phyloP scores from a whole-genome alignment of 129 eudicot genomes.

The Flaveria sonorensis region DNA sequence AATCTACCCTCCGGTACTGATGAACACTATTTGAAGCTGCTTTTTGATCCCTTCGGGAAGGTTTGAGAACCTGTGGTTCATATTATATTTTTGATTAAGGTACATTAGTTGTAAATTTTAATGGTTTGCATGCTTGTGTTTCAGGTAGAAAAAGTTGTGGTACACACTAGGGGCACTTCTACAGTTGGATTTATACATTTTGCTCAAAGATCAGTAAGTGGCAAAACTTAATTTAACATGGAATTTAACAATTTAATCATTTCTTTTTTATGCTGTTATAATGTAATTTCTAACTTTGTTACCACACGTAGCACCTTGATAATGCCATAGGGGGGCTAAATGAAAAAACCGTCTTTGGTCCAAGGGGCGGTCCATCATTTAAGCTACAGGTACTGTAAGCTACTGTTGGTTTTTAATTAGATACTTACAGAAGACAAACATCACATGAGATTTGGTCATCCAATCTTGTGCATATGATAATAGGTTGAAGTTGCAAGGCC shows the following conservation, averaged over 20 bases:
- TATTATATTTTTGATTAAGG: neutral
- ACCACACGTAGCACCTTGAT: constrained; percentile 63
- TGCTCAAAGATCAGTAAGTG: constrained; percentile 63
- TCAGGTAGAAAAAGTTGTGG: constrained; percentile 76
- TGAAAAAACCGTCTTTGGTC: constrained; percentile 64
- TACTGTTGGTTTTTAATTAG: constrained; percentile 9
- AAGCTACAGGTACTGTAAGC: constrained; percentile 56
- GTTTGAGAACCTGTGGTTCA: constrained; percentile 32
- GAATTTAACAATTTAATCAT: neutral
- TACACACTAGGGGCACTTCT: constrained; percentile 54
- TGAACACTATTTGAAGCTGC: constrained; percentile 62
- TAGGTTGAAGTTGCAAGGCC: constrained; percentile 96
- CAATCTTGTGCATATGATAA: constrained; percentile 7
- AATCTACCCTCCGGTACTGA: constrained; percentile 64
- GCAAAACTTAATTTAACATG: neutral
- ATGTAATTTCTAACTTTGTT: constrained; percentile 15
- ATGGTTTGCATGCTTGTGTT: constrained; percentile 33
- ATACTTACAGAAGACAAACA: constrained; percentile 9
- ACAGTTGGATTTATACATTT: constrained; percentile 81
- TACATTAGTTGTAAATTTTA: constrained; percentile 4
- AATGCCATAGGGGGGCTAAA: constrained; percentile 59
- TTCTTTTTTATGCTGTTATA: neutral
- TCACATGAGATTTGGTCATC: constrained; percentile 10
- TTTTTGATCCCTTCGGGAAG: constrained; percentile 69
- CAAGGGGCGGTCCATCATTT: constrained; percentile 52